Evolutionary conservation across 768 basidiomycete genomes (phyloP), one percentile per base, ranked within the genome.

Genomic region (Collybiopsis confluens): DNA sequence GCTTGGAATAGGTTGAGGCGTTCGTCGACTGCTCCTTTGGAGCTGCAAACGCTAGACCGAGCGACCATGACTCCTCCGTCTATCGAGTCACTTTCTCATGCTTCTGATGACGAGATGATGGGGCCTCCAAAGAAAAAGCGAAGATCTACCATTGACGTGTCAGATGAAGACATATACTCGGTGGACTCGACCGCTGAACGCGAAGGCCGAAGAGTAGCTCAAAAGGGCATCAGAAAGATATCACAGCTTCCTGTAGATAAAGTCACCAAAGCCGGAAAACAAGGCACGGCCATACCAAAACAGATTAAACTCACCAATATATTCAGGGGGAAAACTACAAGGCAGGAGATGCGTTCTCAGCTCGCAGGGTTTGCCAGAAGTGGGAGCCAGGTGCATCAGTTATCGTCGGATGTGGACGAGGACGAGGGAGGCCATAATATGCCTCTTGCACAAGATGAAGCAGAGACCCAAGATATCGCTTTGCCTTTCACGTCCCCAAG

Each of bases 341-440:
- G 48, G 26, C 26, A 51, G 40, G 49, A 56, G 11, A 18, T 56
- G 28, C 55, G 55, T 4, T 27, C 36, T 4, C 47, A 48, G 24
- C 76, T 90, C 54, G 73, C 68, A 41, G 75, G 68, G 10, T 89
- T 84, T 68, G 76, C 83, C 10, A 72, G 81, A 58, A 64, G 63
- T 33, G 82, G 81, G 36, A 76, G 73, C 56, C 73, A 70, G 41
- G 23, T 61, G 18, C 55, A 57, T 24, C 62, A 55, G 16, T 59
- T 16, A 44, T 58, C 47, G 40, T 61, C 43, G n/a, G 54, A 49
- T 16, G 61, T 57, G 10, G 62, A 60, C 8, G 61, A 57, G 9
- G 62, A 61, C 23, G 57, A 63, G 26, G 61, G 64, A 26, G 60
- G 58, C 4, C 28, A 61, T 63, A 18, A 56, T 27, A 36, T 56